Base-by-base conservation (phyloP, 257 asterid species). In the Solanum megistacrolobum region DNA sequence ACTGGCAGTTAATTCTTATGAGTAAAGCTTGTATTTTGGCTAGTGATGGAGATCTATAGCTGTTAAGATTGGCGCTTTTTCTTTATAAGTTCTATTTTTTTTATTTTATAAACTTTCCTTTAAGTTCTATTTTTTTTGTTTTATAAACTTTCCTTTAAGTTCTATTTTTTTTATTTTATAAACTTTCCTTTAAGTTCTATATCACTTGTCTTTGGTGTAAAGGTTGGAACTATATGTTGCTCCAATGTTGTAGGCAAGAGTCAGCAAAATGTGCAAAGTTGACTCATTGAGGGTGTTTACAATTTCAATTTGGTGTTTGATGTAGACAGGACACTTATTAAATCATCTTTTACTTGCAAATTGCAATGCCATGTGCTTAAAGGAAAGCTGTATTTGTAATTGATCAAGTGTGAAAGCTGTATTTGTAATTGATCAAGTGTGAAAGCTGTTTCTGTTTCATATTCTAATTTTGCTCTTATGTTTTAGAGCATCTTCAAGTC, bases 401-500 rank as follows among this genome's bases (percentile, higher is more conserved):
- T n/a, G 39, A 34, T 32, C 23, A 39, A 41, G 29, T 58, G 75
- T 25, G 25, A 81, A 27, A 13, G 34, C 85, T 65, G 29, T 39
- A 46, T 7, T 79, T 20, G 65, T 60, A 5, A 34, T 18, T n/a
- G 39, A 34, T 32, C 23, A 39, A 41, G 29, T 58, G 75, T 25
- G 25, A 81, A 27, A 13, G 34, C 85, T 65, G 29, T 39, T 35
- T 25, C 25, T 23, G 86, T 76, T 86, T 71, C 29, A 25, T 41
- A 43, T 68, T 72, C 87, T 68, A 68, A 46, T 6, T 48, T 68
- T 65, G 43, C 79, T 35, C 68, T 66, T 78, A 31, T 87, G 60
- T 23, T 90, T 88, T 88, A 96, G 99, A 97, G 96, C 48, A 92
- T 95, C 90, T 93, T 96, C 36, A 96, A 97, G 92, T 91, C 98